Conservation (phyloP, 495 filamentous ascomycete species). For the Trypethelium eluteriae region DNA sequence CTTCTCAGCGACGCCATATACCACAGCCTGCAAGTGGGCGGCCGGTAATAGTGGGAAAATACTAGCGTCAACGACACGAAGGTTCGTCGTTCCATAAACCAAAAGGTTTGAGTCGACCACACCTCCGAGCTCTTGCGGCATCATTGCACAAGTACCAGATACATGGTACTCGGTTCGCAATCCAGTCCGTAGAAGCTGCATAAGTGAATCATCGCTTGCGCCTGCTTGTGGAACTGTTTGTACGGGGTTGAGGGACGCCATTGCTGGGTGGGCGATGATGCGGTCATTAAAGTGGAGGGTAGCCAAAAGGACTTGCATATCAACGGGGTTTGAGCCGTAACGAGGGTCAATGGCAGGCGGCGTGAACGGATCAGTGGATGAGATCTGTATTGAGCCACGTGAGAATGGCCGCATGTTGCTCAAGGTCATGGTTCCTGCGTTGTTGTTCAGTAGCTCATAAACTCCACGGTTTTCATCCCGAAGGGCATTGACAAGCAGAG, state of each 20-base stretch:
- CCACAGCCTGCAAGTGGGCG: constrained; percentile 45
- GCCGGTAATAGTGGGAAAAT: constrained; percentile 40
- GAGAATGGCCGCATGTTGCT: constrained; percentile 30
- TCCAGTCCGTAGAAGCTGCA: constrained; percentile 14
- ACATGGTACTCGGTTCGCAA: constrained; percentile 30
- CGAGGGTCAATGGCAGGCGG: constrained; percentile 27
- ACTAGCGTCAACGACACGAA: constrained; percentile 41
- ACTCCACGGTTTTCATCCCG: constrained; percentile 34
- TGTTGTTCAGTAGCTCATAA: constrained; percentile 39
- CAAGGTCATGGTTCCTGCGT: constrained; percentile 33
- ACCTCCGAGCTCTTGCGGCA: constrained; percentile 40
- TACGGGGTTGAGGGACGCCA: constrained; percentile 32
- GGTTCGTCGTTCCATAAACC: constrained; percentile 45
- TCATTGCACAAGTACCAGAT: constrained; percentile 46
- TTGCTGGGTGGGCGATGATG: constrained; percentile 32
- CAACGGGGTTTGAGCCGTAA: constrained; percentile 39
- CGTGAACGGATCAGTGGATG: constrained; percentile 21
- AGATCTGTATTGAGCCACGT: constrained; percentile 23
- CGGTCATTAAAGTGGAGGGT: constrained; percentile 35
- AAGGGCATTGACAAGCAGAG: constrained; percentile 29
- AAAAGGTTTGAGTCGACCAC: constrained; percentile 44
- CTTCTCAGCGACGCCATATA: constrained; percentile 46
- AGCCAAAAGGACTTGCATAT: constrained; percentile 37
- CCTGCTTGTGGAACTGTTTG: constrained; percentile 24
- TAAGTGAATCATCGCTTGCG: constrained; percentile 21